phyloP scores from a whole-genome alignment of 108 stramenopile species.

The Nitzschia sp. region DNA sequence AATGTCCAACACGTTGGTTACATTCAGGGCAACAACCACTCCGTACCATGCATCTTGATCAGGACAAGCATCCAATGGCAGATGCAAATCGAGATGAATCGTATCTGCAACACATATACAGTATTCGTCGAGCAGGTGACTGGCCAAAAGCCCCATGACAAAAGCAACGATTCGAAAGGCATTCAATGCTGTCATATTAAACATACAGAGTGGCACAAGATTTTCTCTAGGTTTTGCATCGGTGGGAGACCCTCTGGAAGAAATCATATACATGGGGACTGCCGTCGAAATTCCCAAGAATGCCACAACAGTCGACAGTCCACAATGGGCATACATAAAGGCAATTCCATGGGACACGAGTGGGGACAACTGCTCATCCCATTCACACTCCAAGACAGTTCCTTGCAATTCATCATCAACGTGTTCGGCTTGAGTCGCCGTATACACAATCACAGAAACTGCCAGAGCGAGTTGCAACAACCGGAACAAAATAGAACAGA shows the following conservation, averaged over 20 bases:
- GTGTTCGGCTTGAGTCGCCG: background rate
- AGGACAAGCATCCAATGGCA: slow-evolving; percentile 3
- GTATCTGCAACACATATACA: slow-evolving; percentile 13
- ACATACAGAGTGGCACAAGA: slow-evolving; percentile 14
- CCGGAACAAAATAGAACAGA: background rate
- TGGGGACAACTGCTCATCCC: background rate
- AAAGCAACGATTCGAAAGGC: slow-evolving; percentile 15
- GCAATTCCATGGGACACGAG: slow-evolving; percentile 2
- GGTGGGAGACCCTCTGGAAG: slow-evolving; percentile 17
- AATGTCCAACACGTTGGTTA: slow-evolving; percentile 16
- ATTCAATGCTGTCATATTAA: slow-evolving; percentile 18
- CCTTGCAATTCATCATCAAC: background rate
- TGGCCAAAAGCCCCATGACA: slow-evolving; percentile 1
- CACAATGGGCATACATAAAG: slow-evolving; percentile 3
- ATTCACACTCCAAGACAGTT: slow-evolving; percentile 8
- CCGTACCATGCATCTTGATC: background rate
- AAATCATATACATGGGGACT: slow-evolving; percentile 10
- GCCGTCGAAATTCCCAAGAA: slow-evolving; percentile 1
- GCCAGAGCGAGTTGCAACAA: slow-evolving; percentile 9
- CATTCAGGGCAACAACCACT: slow-evolving; percentile 10
- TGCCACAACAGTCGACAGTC: slow-evolving; percentile 1
- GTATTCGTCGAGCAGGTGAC: background rate
- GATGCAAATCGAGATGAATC: background rate
- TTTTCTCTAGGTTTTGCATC: slow-evolving; percentile 9
- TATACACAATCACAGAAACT: background rate